These are phyloP conservation scores for Metschnikowia kofuensis DNA, from an alignment of 805 yeast genomes.

Conservation along the genomic window DNA sequence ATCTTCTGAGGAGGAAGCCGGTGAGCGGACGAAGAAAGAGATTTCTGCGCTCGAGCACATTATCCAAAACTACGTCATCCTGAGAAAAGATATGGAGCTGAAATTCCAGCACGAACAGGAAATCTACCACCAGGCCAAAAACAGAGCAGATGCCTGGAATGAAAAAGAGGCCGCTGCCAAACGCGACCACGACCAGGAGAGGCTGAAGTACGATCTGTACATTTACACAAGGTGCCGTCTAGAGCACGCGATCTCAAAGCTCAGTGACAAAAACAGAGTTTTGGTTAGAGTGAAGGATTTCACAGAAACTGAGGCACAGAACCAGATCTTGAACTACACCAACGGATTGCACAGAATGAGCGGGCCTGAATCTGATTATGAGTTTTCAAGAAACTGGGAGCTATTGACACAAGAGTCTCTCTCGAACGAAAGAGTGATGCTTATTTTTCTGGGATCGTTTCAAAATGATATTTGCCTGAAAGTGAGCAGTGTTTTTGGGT, in stretches of 20 bases:
- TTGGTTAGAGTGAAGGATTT: slow-evolving; percentile 8
- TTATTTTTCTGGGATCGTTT: slow-evolving; percentile 19
- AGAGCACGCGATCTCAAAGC: slow-evolving; percentile 45
- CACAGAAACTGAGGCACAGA: slow-evolving; percentile 13
- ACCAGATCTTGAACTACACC: slow-evolving; percentile 18
- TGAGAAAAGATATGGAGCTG: slow-evolving; percentile 2
- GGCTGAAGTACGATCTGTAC: slow-evolving; percentile 28
- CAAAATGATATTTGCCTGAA: background rate
- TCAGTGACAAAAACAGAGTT: background rate
- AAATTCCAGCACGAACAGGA: background rate
- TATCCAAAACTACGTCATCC: slow-evolving; percentile 18
- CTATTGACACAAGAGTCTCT: slow-evolving; percentile 20
- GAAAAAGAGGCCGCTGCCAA: slow-evolving; percentile 21
- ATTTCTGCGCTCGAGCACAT: slow-evolving; percentile 1
- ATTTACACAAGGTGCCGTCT: slow-evolving; percentile 39
- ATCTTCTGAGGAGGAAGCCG: background rate
- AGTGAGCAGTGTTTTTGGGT: background rate
- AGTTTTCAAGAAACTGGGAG: slow-evolving; percentile 13
- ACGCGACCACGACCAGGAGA: slow-evolving; percentile 16
- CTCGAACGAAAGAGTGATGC: slow-evolving; percentile 14
- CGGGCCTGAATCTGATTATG: background rate
- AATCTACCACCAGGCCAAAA: background rate
- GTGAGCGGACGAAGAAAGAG: background rate
- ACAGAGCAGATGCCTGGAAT: background rate
- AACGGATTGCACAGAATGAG: background rate